Base-by-base conservation (phyloP, 768 basidiomycete species). In the Suillus sp. region DNA sequence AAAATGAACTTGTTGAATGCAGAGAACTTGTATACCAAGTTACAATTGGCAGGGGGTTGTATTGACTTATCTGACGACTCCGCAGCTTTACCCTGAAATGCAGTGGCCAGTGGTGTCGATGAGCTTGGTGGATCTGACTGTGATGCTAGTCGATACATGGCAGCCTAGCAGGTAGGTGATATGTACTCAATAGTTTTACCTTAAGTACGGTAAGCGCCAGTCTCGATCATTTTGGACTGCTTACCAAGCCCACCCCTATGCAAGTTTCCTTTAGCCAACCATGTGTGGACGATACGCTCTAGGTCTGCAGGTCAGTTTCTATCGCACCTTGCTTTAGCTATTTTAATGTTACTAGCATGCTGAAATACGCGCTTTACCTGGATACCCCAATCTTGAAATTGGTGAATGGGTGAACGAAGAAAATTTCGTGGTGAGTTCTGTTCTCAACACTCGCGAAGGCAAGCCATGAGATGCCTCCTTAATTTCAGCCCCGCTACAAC, bases 1-100 rank as follows among this genome's bases (percentile, higher is more conserved):
- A 99, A 79, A 37, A 94, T 90, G 79, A 93, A 95, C 72, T 93
- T 93, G 79, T 95, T 95, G 74, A 75, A 76, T 16, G 71, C 64
- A 18, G 61, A 60, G 25, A 37, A 48, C 51, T 53, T 64, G 27
- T 43, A 59, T 42, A 32, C 8, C 53, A 35, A 35, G 37, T 56
- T 35, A 55, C 34, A 35, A 16, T 55, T 56, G 14, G 56, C 22
- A 20, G 56, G 38, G 25, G 6, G 56, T 56, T 37, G 55, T 38
- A 20, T 56, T 38, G 55, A 56, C 18, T 40, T 57, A 18, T 57
- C 56, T 18, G 10, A 11, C 2, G 37, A 57, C 37, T 57, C 56
- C 4, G 25, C 9, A 38, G 10, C 5, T 57, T 27, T 57, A 27
- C 56, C 35, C 1, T 56, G 55, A 56, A 6, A 18, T 13, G 9